Evolutionary conservation across 2,329 filamentous ascomycete genomes (phyloP).

Genomic region (Cercospora sp.): DNA sequence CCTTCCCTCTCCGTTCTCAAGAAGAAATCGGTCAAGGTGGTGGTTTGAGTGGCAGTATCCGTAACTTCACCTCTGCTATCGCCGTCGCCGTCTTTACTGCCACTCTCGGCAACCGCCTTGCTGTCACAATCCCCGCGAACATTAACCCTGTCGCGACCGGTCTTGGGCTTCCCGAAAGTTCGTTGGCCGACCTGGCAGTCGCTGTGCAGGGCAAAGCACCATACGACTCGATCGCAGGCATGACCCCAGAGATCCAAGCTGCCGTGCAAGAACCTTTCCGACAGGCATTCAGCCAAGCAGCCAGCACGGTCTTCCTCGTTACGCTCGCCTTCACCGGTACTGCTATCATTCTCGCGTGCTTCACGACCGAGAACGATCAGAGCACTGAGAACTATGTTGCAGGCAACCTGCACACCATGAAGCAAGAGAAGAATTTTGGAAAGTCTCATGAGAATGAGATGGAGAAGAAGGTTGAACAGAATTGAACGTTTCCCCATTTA

Average conservation of each 20-base stretch:
- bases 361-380: slow-evolving; percentile 32
- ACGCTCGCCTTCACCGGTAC: slow-evolving; percentile 30
- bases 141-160: slow-evolving; percentile 25
- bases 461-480: slow-evolving; percentile 1
- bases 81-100: slow-evolving; percentile 30
- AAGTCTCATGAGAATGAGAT: neutral
- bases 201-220: slow-evolving; percentile 24
- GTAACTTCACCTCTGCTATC: slow-evolving; percentile 31
- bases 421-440: slow-evolving; percentile 23
- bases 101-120: slow-evolving; percentile 29
- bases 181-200: slow-evolving; percentile 19
- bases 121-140: slow-evolving; percentile 22
- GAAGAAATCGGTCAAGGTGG: slow-evolving; percentile 33
- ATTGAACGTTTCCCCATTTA: neutral
- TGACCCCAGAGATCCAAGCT: slow-evolving; percentile 26
- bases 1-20: slow-evolving; percentile 32
- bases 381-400: slow-evolving; percentile 31
- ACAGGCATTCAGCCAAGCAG: slow-evolving; percentile 25
- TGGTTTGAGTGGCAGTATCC: slow-evolving; percentile 28
- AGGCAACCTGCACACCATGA: slow-evolving; percentile 26
- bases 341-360: slow-evolving; percentile 30
- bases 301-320: slow-evolving; percentile 30
- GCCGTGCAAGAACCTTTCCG: slow-evolving; percentile 30
- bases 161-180: slow-evolving; percentile 25
- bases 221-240: slow-evolving; percentile 24